phyloP scores from a whole-genome alignment of 257 asterid genomes.

The Fraxinus cuspidata region DNA sequence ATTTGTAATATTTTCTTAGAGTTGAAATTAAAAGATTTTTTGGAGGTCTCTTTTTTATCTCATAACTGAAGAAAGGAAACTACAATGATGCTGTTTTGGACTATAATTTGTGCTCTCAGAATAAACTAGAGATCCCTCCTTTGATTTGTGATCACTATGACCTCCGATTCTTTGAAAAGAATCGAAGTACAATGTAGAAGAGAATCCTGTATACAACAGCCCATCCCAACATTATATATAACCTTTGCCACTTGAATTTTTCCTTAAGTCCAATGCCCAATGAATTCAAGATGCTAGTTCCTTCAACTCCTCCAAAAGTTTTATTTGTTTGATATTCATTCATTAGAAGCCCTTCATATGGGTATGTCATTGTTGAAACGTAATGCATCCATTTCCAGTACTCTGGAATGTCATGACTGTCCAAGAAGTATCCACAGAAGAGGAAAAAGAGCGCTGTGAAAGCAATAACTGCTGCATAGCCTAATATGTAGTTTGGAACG shows the following conservation, averaged over 20 bases:
- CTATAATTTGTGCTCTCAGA: not conserved
- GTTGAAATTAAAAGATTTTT: too few relatives aligned
- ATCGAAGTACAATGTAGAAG: slow-evolving; percentile 70
- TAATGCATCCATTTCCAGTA: slow-evolving; percentile 91
- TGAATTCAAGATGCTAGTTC: slow-evolving; percentile 48
- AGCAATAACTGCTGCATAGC: slow-evolving; percentile 86
- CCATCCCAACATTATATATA: slow-evolving; percentile 73
- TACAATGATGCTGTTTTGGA: not conserved
- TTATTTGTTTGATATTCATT: slow-evolving; percentile 55
- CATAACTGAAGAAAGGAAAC: not conserved
- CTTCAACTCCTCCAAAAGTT: slow-evolving; percentile 43
- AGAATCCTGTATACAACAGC: slow-evolving; percentile 63
- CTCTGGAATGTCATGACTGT: slow-evolving; percentile 52
- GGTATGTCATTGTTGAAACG: slow-evolving; percentile 80
- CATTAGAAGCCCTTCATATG: slow-evolving; percentile 79
- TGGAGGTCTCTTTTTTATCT: too few relatives aligned
- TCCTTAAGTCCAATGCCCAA: slow-evolving; percentile 42
- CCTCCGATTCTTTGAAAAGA: slow-evolving; percentile 81
- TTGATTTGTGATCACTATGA: slow-evolving; percentile 17
- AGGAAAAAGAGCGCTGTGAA: slow-evolving; percentile 83
- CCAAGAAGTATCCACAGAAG: slow-evolving; percentile 71
- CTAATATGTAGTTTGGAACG: slow-evolving; percentile 83
- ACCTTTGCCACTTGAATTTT: slow-evolving; percentile 58
- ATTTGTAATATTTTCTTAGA: too few relatives aligned
- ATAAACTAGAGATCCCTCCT: not conserved